Percentiles rank a stretch among this genome's conserved stretches.
Conservation (phyloP, 768 basidiomycete species). For the Lactarius sp. region DNA sequence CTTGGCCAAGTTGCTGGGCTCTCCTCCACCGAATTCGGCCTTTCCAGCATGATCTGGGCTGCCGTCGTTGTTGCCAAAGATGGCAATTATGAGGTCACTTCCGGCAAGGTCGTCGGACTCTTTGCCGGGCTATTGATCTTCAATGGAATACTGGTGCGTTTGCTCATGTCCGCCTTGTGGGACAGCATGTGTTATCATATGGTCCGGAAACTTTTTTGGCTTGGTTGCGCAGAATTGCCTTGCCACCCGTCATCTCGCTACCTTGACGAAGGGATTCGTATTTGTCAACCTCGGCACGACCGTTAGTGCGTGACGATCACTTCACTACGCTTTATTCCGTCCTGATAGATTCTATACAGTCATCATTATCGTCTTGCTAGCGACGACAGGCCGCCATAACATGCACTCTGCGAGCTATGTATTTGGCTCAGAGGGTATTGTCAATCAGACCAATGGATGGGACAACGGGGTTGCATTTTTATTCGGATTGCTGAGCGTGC, state of each 20-base stretch:
- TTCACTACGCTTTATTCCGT: background rate
- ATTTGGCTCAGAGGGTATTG: conserved; percentile 67
- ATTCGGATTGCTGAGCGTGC: conserved; percentile 80
- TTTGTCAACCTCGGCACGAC: conserved; percentile 86
- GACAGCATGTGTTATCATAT: background rate
- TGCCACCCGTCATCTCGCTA: conserved; percentile 69
- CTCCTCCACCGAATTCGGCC: conserved; percentile 81
- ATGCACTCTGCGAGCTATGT: conserved; percentile 82
- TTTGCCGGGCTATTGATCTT: conserved; percentile 71
- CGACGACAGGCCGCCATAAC: conserved; percentile 62
- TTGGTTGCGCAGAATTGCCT: conserved; percentile 50
- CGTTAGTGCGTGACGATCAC: conserved; percentile 40
- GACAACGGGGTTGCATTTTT: conserved; percentile 77
- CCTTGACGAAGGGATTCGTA: conserved; percentile 70
- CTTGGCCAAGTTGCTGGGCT: conserved; percentile 82
- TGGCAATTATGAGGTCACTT: conserved; percentile 54
- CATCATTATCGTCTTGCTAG: conserved; percentile 80
- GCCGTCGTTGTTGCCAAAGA: conserved; percentile 62
- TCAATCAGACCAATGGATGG: conserved; percentile 79
- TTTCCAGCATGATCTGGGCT: conserved; percentile 75
- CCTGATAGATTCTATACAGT: conserved; percentile 39
- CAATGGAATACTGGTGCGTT: conserved; percentile 63
- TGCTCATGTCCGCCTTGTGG: background rate
- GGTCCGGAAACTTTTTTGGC: background rate
- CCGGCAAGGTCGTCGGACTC: conserved; percentile 72